A percentile compares a stretch with the other conserved stretches of the same genome.
These are phyloP conservation scores for Globisporangium cylindrosporum DNA, from an alignment of 352 stramenopile species.

Conservation along the genomic window DNA sequence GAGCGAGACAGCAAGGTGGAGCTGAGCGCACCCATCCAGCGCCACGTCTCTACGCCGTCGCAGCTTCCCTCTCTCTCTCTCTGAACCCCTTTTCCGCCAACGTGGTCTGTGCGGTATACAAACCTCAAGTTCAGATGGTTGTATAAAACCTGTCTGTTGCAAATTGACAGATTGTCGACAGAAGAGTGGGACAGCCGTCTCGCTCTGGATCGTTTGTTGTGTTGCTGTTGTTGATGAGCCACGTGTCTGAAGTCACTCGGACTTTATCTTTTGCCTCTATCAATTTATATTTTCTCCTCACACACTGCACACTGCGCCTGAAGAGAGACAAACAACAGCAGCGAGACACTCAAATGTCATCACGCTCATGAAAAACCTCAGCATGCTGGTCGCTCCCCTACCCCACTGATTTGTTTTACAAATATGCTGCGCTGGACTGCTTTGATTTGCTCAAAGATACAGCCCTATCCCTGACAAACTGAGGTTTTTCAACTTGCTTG, in stretches of 20 bases:
- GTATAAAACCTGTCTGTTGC: slow-evolving; percentile 1
- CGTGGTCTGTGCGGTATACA: not conserved
- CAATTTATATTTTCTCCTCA: not conserved
- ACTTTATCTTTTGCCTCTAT: not conserved
- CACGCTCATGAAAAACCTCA: slow-evolving; percentile 1
- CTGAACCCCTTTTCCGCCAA: not conserved
- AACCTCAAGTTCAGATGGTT: not conserved
- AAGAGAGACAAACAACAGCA: slow-evolving; percentile 7
- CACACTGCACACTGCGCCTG: not conserved
- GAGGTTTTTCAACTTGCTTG: not conserved
- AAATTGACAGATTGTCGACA: not conserved
- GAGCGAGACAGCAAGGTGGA: not conserved
- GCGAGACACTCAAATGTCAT: slow-evolving; percentile 2
- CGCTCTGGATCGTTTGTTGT: slow-evolving; percentile 11
- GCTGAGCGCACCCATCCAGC: slow-evolving; percentile 7
- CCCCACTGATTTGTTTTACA: slow-evolving; percentile 5
- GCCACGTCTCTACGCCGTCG: slow-evolving; percentile 10
- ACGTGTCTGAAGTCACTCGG: not conserved
- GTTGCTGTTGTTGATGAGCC: slow-evolving; percentile 4
- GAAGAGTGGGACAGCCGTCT: slow-evolving; percentile 6
- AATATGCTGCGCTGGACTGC: slow-evolving; percentile 23
- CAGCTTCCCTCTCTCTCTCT: slow-evolving; percentile 2
- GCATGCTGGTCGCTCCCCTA: not conserved
- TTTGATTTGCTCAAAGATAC: slow-evolving; percentile 25
- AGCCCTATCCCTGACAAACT: not conserved